Base-by-base conservation (phyloP, 495 filamentous ascomycete genomes). In the Talaromyces ruber region DNA sequence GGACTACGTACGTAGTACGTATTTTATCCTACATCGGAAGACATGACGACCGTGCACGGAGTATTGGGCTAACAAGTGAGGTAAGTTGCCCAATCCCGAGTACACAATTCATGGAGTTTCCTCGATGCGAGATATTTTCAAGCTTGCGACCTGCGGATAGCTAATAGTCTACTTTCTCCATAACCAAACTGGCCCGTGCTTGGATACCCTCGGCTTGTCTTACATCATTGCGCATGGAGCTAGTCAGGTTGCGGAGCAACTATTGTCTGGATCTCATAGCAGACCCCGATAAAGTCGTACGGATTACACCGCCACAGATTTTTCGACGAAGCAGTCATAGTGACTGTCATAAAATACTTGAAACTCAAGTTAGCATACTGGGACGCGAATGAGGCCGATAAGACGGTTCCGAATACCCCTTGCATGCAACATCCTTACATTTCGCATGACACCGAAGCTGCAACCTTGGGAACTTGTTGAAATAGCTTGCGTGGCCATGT, bases 171-270 rank as follows among this genome's bases (percentile, higher is more conserved):
- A 28, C 24, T 28, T 28, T 54, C 51, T 54, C 51, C 51, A 54
- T 24, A 54, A 8, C 22, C 5, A 16, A 29, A 54, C 8, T 28
- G 51, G 6, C 45, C 45, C 21, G 45, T 18, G n/a, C 11, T 9
- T 8, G 5, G 45, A 7, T 24, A 21, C 8, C 22, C 22, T 51
- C 45, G 8, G 50, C 22, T 25, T 26, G 8, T 24, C 22, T 5
- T 25, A 54, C 51, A 54, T 54, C 24, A 54, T 28, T 54, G 22
- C 28, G 51, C 51, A 54, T 54, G 24, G 51, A 24, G 51, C 51
- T 54, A 54, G 51, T 14, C 24, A 14, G 51, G 51, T 54, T 54
- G 51, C 24, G 51, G 51, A 54, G 51, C 51, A 54, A 54, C 51
- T 54, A 24, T 54, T 28, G 26, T 28, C 51, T 28, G 2, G 22